These are phyloP conservation scores for Ophiocordyceps camponoti-saundersi DNA, from an alignment of 2,329 filamentous ascomycete species.

Conservation along the genomic window DNA sequence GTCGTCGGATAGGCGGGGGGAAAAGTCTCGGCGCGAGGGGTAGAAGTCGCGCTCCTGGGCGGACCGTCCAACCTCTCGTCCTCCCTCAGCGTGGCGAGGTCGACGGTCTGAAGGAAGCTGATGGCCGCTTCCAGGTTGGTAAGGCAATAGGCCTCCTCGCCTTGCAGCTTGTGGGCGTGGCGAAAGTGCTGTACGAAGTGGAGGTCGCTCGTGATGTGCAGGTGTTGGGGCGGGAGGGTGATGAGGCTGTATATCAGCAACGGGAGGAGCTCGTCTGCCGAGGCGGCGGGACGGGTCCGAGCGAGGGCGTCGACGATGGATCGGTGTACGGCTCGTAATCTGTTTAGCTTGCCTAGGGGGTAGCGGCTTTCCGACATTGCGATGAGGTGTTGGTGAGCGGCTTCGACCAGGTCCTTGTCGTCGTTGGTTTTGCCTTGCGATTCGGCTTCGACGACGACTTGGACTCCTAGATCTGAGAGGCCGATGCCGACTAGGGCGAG, in stretches of 20 bases:
- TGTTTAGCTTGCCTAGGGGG: conserved; percentile 78
- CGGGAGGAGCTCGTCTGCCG: conserved; percentile 90
- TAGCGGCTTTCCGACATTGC: conserved; percentile 78
- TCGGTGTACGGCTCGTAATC: conserved; percentile 78
- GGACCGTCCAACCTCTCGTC: conserved; percentile 60
- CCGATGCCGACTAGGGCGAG: conserved; percentile 84
- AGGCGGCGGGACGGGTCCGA: conserved; percentile 59
- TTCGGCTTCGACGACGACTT: conserved; percentile 30
- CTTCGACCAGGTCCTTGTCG: neutral
- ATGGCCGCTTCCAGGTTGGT: conserved; percentile 93
- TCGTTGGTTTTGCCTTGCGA: too few species aligned
- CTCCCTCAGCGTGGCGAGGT: conserved; percentile 70
- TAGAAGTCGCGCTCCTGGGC: conserved; percentile 32
- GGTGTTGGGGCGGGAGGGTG: conserved; percentile 67
- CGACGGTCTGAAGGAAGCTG: conserved; percentile 87
- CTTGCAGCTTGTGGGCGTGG: conserved; percentile 70
- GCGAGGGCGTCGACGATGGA: conserved; percentile 77
- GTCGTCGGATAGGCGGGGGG: conserved; percentile 33
- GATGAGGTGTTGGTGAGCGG: conserved; percentile 32
- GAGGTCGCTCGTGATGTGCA: conserved; percentile 88
- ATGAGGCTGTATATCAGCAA: conserved; percentile 94
- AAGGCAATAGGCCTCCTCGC: conserved; percentile 88
- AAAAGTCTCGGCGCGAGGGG: conserved; percentile 36
- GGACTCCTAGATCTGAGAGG: conserved; percentile 66
- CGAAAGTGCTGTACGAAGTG: conserved; percentile 88